Base-by-base conservation (phyloP, 225 moss, liverwort and hornwort genomes). In the Pseudisothecium myosuroides region DNA sequence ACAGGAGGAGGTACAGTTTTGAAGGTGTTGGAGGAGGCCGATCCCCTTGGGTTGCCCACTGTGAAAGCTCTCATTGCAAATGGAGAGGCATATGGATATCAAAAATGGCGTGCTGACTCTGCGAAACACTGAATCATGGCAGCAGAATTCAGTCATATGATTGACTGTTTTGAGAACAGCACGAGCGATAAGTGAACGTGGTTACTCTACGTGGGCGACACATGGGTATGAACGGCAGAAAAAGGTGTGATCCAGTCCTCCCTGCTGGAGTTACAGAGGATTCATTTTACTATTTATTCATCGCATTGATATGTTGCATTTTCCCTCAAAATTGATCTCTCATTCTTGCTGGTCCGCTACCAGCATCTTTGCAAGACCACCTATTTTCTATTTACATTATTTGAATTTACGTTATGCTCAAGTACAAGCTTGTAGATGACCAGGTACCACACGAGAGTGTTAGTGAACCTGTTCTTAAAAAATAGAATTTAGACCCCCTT, bases 1-100 rank as follows among this genome's bases (percentile, higher is more conserved):
- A 98, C 96, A 3, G 96, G 96, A 87, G 97, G 96, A 90, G 96
- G 97, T 83, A 96, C 96, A n/a, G 95, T 98, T 67, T 91, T 98
- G 94, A 98, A 96, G 89, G 97, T 98, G 28, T 63, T 98, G 86
- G 96, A 98, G 58, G 95, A 98, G 88, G 96, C 96, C 8, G 94
- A 96, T 87, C 97, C 95, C 83, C 93, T 95, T 32, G 94, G 93
- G 63, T 89, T 97, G 93, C 96, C 96, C 45, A 96, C 95, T 54
- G 97, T 98, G 39, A 94, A 96, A 91, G 97, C 97, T 47, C 94
- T 98, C 47, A 94, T 98, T 71, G 91, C 92, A 45, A 98, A 96
- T 81, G 96, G 94, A 26, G 90, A 96, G 82, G 84, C 87, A 9
- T 96, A 92, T 88, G 94, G 95, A 29, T 95, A 96, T 62, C 71